Conservation (phyloP, 2,329 filamentous ascomycete species). For the Penicillium sp. region DNA sequence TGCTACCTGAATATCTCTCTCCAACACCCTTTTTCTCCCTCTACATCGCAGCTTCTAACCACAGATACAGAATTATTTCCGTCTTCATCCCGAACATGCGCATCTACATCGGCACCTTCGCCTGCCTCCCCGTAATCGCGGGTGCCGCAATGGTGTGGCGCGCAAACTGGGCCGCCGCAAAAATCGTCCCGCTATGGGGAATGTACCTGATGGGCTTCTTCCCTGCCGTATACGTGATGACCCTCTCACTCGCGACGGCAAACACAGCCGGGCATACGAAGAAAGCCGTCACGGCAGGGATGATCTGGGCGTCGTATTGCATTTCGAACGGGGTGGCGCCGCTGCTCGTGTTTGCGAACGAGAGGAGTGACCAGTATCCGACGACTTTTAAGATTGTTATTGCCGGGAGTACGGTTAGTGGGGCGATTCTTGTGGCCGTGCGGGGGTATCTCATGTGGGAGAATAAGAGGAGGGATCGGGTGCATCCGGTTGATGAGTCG, state of each 20-base stretch:
- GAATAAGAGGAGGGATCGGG: not conserved
- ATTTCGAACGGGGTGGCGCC: not conserved
- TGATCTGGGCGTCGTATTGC: not conserved
- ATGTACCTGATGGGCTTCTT: constrained; percentile 2
- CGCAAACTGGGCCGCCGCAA: not conserved
- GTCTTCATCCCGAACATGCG: not conserved
- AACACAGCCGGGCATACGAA: constrained; percentile 9
- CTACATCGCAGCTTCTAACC: no score
- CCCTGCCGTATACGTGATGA: not conserved
- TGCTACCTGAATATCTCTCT: no score
- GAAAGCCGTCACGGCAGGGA: not conserved
- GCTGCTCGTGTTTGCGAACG: not conserved
- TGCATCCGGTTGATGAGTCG: not conserved
- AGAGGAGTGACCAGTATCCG: not conserved
- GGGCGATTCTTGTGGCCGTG: not conserved
- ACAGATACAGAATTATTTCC: not conserved
- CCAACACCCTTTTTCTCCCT: no score
- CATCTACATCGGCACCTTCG: not conserved
- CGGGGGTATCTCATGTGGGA: not conserved
- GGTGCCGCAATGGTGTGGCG: constrained; percentile 6
- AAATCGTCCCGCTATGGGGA: not conserved
- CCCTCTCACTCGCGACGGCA: not conserved
- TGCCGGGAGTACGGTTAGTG: not conserved
- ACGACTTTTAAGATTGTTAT: not conserved
- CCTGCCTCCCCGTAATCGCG: not conserved